A percentile compares a stretch with the other conserved stretches of the same genome.
These are phyloP conservation scores for Plantago elongata DNA, from an alignment of 257 asterid genomes.

Conservation along the genomic window DNA sequence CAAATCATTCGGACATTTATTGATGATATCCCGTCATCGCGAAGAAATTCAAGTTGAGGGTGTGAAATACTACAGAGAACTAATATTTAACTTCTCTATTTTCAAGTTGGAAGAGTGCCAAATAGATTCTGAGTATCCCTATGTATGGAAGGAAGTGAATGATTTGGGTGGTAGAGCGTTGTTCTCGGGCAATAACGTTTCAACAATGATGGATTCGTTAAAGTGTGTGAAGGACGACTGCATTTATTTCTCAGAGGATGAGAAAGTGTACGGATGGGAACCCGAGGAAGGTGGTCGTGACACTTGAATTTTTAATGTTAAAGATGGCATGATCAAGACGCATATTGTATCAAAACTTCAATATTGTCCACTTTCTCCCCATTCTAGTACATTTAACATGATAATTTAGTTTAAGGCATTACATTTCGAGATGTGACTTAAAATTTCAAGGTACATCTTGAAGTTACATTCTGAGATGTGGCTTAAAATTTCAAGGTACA, in stretches of 20 bases:
- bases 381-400: background rate
- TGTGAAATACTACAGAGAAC: too few relatives aligned
- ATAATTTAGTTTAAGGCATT: too few relatives aligned
- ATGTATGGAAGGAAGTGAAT: background rate
- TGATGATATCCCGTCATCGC: background rate
- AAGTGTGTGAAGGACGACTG: background rate
- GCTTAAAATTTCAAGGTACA: too few relatives aligned
- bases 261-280: background rate
- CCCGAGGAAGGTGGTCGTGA: background rate
- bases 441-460: too few relatives aligned
- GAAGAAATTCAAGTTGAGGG: background rate
- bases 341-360: background rate
- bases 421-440: too few relatives aligned
- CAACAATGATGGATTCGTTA: background rate
- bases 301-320: background rate
- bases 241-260: slow-evolving; percentile 6
- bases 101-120: background rate
- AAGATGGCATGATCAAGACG: background rate
- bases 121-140: background rate
- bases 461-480: too few relatives aligned
- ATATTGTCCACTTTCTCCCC: background rate
- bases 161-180: background rate
- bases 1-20: background rate
- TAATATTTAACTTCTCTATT: background rate
- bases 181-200: slow-evolving; percentile 1